Evolutionary conservation across 2,329 filamentous ascomycete species (phyloP).

Genomic region (Macroventuria anomochaeta): DNA sequence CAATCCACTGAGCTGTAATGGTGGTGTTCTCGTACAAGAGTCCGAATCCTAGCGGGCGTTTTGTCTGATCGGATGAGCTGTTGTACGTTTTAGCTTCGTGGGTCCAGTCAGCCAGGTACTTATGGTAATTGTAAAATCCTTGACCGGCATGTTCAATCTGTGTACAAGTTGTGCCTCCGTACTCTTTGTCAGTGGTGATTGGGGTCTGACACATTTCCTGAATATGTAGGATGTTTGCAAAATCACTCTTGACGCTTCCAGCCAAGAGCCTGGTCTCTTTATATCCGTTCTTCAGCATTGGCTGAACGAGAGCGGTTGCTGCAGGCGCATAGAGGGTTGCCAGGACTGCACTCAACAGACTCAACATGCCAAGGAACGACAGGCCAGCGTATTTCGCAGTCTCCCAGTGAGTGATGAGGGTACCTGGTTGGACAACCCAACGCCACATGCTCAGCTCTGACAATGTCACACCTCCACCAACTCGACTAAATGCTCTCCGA

Average conservation of each 20-base stretch:
- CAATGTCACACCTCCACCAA: slow-evolving; percentile 68
- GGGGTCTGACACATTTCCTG: slow-evolving; percentile 66
- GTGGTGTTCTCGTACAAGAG: slow-evolving; percentile 77
- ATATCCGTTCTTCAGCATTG: slow-evolving; percentile 68
- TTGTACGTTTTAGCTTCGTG: slow-evolving; percentile 55
- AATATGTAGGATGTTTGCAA: slow-evolving; percentile 68
- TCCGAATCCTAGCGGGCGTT: slow-evolving; percentile 66
- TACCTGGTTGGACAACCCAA: slow-evolving; percentile 71
- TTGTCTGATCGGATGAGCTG: slow-evolving; percentile 50
- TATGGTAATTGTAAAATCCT: slow-evolving; percentile 71
- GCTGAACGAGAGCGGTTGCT: slow-evolving; percentile 75
- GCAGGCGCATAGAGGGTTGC: slow-evolving; percentile 79
- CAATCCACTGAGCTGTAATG: slow-evolving; percentile 72
- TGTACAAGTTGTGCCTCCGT: slow-evolving; percentile 65
- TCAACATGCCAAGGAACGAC: slow-evolving; percentile 69
- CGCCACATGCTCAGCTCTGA: slow-evolving; percentile 79
- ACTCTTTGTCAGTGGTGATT: slow-evolving; percentile 54
- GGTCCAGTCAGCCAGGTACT: slow-evolving; percentile 66
- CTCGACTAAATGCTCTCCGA: slow-evolving; percentile 66
- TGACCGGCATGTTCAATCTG: slow-evolving; percentile 73
- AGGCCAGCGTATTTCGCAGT: slow-evolving; percentile 68
- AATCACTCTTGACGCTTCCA: slow-evolving; percentile 66
- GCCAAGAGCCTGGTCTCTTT: slow-evolving; percentile 59
- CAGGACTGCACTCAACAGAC: slow-evolving; percentile 68
- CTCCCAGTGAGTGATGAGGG: slow-evolving; percentile 72